Base-by-base conservation (phyloP, 129 eudicot species). In the Lactuca sativa region DNA sequence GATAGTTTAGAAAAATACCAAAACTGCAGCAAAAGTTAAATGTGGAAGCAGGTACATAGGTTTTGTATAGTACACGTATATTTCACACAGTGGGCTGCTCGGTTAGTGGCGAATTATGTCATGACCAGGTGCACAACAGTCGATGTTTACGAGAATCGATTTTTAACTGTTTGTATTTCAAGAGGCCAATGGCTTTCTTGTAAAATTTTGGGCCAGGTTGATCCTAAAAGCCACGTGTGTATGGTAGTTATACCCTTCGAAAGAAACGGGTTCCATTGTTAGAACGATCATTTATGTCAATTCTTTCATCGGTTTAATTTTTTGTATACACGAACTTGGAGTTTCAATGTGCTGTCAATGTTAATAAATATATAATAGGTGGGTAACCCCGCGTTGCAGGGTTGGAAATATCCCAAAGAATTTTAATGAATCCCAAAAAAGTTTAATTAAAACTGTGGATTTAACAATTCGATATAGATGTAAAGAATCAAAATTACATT, bases 111-210 rank as follows among this genome's bases (percentile, higher is more conserved):
- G 2, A 5, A 33, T 18, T 49, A 13, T 15, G 41, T 52, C 63
- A 62, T 36, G 55, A 37, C 41, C 32, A 53, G 55, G 62, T 15
- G 59, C 68, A 71, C 76, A 33, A 71, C 52, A 62, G 62, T 62
- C 63, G 77, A 62, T 62, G 9, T 52, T 18, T 72, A 37, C 77
- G 18, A 72, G 62, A 61, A 34, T 10, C 32, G 6, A 52, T 5
- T 25, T 37, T 37, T 43, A 72, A 48, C 69, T 62, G 76, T 52
- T 62, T 73, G 31, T 5, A 12, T 8, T 38, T 62, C 38, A 55
- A 72, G 56, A 73, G 55, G 77, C 56, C 36, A 53, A 73, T 53
- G 69, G 54, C 49, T 72, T 36, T 62, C 62, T 52, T 72, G 61
- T 72, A 41, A 72, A 34, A 13, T 62, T 34, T 72, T 51, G 54